Percentiles rank a stretch among this genome's conserved stretches.
Evolutionary conservation across 495 filamentous ascomycete species (phyloP).

Genomic region (Cercophora samala): DNA sequence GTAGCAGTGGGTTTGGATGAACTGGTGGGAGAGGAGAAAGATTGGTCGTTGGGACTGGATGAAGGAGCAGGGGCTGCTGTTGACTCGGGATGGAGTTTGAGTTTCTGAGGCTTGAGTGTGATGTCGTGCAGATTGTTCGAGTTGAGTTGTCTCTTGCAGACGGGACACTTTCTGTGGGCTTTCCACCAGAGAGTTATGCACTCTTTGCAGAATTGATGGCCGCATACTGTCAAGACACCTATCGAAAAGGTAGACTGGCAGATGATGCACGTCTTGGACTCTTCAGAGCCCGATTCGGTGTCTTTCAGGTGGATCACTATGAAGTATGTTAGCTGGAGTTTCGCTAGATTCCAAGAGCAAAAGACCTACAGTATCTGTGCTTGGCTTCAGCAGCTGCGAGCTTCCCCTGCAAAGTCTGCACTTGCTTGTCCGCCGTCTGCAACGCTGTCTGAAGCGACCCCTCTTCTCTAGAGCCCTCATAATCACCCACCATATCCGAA

Average conservation of each 20-base stretch:
- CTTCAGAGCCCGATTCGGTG: slow-evolving; percentile 52
- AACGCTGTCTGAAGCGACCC: slow-evolving; percentile 34
- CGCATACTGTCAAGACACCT: slow-evolving; percentile 84
- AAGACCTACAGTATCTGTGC: slow-evolving; percentile 60
- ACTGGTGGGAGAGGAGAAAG: neutral
- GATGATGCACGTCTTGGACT: slow-evolving; percentile 71
- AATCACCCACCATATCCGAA: slow-evolving; percentile 78
- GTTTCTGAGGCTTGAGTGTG: slow-evolving; percentile 71
- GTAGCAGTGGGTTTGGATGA: slow-evolving; percentile 24
- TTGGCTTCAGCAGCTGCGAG: slow-evolving; percentile 63
- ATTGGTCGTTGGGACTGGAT: slow-evolving; percentile 15
- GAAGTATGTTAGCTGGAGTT: slow-evolving; percentile 18
- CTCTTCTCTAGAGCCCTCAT: slow-evolving; percentile 51
- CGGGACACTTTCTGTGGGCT: slow-evolving; percentile 61
- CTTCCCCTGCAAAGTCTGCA: slow-evolving; percentile 50
- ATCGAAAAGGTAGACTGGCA: slow-evolving; percentile 68
- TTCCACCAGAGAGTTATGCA: slow-evolving; percentile 77
- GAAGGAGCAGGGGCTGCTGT: neutral
- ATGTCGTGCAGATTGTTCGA: slow-evolving; percentile 72
- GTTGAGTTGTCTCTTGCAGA: slow-evolving; percentile 68
- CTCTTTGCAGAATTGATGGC: slow-evolving; percentile 84
- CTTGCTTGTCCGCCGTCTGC: slow-evolving; percentile 31
- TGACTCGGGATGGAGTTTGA: slow-evolving; percentile 65
- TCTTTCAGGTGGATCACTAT: slow-evolving; percentile 48
- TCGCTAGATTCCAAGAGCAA: neutral